A percentile compares a stretch with the other conserved stretches of the same genome.
phyloP scores from a whole-genome alignment of 1,284 basidiomycete genomes.

The Heterobasidion occidentale region DNA sequence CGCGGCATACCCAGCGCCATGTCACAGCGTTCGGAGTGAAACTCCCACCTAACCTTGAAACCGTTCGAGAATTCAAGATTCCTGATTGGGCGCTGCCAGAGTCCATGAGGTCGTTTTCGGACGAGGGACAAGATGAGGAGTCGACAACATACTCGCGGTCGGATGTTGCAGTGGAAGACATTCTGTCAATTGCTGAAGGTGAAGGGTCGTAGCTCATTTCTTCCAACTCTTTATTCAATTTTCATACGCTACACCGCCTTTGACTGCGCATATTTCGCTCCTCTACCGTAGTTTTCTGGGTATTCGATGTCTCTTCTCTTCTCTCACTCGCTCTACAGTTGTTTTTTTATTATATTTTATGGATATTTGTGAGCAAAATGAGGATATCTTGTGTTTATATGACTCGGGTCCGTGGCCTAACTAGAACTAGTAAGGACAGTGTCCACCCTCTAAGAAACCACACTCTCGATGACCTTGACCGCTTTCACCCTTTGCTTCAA shows the following conservation, averaged over 20 bases:
- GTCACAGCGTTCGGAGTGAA: slow-evolving; percentile 49
- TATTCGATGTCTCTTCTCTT: not conserved
- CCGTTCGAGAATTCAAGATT: slow-evolving; percentile 38
- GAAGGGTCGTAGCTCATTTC: not conserved
- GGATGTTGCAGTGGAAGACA: slow-evolving; percentile 5
- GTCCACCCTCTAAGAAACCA: slow-evolving; percentile 1
- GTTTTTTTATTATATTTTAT: slow-evolving; percentile 7
- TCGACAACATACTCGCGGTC: slow-evolving; percentile 4
- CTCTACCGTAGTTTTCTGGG: not conserved
- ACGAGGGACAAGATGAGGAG: slow-evolving; percentile 1
- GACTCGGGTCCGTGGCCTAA: too few relatives aligned
- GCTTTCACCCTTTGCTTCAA: slow-evolving; percentile 18
- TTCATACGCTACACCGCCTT: not conserved
- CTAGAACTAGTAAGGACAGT: not conserved
- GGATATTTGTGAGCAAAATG: slow-evolving; percentile 9
- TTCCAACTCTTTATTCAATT: not conserved
- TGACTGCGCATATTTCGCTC: not conserved
- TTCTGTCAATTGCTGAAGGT: not conserved
- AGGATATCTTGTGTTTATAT: too few relatives aligned
- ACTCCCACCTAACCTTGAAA: slow-evolving; percentile 37
- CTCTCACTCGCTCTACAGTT: not conserved
- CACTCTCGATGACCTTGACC: slow-evolving; percentile 13
- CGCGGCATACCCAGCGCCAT: slow-evolving; percentile 44
- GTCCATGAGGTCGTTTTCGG: not conserved
- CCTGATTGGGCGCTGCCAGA: slow-evolving; percentile 32